phyloP scores from a whole-genome alignment of 441 rosid genomes.

The Corymbia calophylla region DNA sequence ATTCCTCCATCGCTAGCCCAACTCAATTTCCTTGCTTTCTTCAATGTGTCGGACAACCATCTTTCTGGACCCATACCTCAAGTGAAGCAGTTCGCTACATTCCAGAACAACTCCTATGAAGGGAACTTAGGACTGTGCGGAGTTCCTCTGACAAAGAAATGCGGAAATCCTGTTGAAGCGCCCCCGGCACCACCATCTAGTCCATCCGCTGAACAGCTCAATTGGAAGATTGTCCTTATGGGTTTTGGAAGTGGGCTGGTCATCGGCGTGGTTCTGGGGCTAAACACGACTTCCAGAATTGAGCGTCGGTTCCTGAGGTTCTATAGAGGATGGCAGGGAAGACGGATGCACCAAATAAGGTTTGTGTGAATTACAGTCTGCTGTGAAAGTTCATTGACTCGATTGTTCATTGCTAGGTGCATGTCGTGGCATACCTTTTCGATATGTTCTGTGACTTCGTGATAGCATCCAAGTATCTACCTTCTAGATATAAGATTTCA shows the following conservation, averaged over 20 bases:
- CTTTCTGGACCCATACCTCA: not conserved
- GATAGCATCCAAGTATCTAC: not conserved
- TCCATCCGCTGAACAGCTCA: fast-evolving
- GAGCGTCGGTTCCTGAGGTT: not conserved
- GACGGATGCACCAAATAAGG: not conserved
- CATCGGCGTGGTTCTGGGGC: not conserved
- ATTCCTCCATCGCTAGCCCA: not conserved
- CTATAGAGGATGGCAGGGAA: not conserved
- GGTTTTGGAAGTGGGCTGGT: not conserved
- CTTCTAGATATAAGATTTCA: fast-evolving
- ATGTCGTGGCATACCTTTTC: fast-evolving
- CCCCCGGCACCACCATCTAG: not conserved
- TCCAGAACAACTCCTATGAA: fast-evolving
- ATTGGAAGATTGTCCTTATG: not conserved
- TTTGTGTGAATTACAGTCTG: not conserved
- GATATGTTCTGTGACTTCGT: fast-evolving
- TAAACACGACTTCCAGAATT: not conserved
- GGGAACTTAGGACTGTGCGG: not conserved
- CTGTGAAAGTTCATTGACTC: not conserved
- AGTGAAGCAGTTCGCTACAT: fast-evolving
- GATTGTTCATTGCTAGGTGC: not conserved
- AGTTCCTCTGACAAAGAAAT: not conserved
- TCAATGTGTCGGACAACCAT: not conserved
- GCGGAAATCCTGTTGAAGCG: not conserved
- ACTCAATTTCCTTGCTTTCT: not conserved